A percentile compares a stretch with the other conserved stretches of the same genome.
These are phyloP conservation scores for Rhodotorula graminis DNA, from an alignment of 768 basidiomycete genomes.

Conservation along the genomic window DNA sequence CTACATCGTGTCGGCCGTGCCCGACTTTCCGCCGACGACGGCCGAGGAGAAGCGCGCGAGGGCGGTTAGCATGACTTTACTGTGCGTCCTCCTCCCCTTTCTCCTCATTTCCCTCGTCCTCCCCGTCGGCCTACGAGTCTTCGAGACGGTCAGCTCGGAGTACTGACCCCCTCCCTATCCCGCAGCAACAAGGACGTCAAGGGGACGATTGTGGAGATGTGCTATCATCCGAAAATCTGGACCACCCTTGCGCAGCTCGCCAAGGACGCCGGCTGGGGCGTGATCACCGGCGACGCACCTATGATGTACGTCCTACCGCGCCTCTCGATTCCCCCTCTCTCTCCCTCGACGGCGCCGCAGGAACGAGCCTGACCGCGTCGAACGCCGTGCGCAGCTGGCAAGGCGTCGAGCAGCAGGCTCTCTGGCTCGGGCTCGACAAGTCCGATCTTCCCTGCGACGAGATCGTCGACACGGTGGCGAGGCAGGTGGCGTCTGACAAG, in stretches of 20 bases:
- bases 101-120: too few species aligned
- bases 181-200: slow-evolving; percentile 37
- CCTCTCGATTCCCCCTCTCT: too few species aligned
- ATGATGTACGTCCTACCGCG: slow-evolving; percentile 22
- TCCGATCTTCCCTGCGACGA: slow-evolving; percentile 38
- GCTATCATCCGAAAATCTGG: slow-evolving; percentile 40
- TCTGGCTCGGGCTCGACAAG: slow-evolving; percentile 39
- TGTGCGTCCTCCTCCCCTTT: slow-evolving; percentile 23
- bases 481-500: slow-evolving; percentile 40
- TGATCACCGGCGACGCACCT: slow-evolving; percentile 39
- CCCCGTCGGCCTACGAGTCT: too few species aligned
- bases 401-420: slow-evolving; percentile 42
- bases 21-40: slow-evolving; percentile 39
- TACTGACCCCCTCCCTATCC: too few species aligned
- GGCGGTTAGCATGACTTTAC: slow-evolving; percentile 34
- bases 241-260: slow-evolving; percentile 31
- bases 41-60: slow-evolving; percentile 39
- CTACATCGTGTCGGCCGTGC: slow-evolving; percentile 42
- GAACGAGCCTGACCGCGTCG: not conserved
- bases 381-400: slow-evolving; percentile 19
- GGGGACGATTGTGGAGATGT: slow-evolving; percentile 43
- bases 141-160: too few species aligned
- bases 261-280: slow-evolving; percentile 37
- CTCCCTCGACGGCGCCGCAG: too few species aligned
- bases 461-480: slow-evolving; percentile 36